Evolutionary conservation across 2,329 filamentous ascomycete genomes (phyloP), one percentile per base, ranked within the genome.

Genomic region (Fusarium ramigenum): DNA sequence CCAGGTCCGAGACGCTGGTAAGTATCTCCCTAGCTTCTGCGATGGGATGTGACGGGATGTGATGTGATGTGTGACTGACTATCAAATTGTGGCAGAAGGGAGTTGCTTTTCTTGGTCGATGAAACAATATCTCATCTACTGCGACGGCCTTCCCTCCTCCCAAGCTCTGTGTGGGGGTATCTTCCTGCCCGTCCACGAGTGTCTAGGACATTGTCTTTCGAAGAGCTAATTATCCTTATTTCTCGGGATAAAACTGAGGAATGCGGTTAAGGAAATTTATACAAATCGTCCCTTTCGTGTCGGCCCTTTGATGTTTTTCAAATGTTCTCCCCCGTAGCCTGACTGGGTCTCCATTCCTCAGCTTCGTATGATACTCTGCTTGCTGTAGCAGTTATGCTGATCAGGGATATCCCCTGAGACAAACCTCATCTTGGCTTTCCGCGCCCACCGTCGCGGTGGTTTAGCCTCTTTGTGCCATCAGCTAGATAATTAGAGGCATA

Each of bases 391-490:
- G 37, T 47, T 59, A 44, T 66, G 61, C 23, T 60, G 63, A 73
- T 61, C 73, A 77, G 69, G 75, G 72, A 76, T 76, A 56, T 66
- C 73, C 76, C 76, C 76, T 78, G 76, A 78, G 71, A 77, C 76
- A 63, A 46, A 42, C 71, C 74, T 78, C 75, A 68, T 66, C 62
- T 73, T 76, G 70, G 62, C 63, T 58, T 56, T 68, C 63, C 67
- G 63, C 66, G 66, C 65, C 66, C 74, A 72, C 69, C 67, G 43
- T 37, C 56, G 43, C 63, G 60, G 60, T 52, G 42, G 23, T 65
- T 70, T 69, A 72, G 65, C 60, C 57, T 73, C 58, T 75, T 73
- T 66, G 58, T 71, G 58, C 58, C 21, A 44, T 62, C 61, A 74
- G 69, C 65, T 63, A 71, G 64, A 61, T 61, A 52, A 58, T 59